Base-by-base conservation (phyloP, 768 basidiomycete genomes). In the Inosperma sp. region DNA sequence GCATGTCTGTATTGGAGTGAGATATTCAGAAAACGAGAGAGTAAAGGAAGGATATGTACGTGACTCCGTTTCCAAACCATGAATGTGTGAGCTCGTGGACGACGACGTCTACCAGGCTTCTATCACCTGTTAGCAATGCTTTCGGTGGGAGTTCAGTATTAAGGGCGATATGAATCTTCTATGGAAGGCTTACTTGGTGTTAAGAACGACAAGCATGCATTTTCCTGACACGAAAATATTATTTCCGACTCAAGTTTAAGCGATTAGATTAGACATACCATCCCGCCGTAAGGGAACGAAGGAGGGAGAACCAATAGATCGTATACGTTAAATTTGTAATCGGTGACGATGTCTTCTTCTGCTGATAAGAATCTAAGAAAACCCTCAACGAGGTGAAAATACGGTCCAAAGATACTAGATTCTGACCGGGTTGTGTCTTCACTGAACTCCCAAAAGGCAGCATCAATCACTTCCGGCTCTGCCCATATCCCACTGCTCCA, bases 31-130 rank as follows among this genome's bases (percentile, higher is more conserved):
- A 30, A 16, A 26, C 14, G 10, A 14, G 27, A 12, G 26, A 54
- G 45, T 21, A 39, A 36, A 19, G n/a, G 23, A 31, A 35, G 25
- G 35, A 21, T 22, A 64, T 69, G 33, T 52, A 72, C 86, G 88
- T 90, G 49, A 92, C 80, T 19, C 88, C 87, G 62, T 94, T 93
- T n/a, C 92, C 92, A 53, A 92, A 94, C 83, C 86, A 96, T 2
- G 87, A 88, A 62, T 97, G 88, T 0, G 84, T 83, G 23, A 86
- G 69, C 63, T 93, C 92, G 69, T 95, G 88, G 0, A 92, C 88
- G 10, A 93, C 84, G 10, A 95, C 90, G 62, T 94, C 90, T 7
- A 92, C 91, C 8, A 93, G 73, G 4, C 83, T 79, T 30, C 88
- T 80, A 64, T 98, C 95, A 0, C 92, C 91, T 5, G 93, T 82